phyloP scores from a whole-genome alignment of 495 filamentous ascomycete species.

The Penicillium subrubescens region DNA sequence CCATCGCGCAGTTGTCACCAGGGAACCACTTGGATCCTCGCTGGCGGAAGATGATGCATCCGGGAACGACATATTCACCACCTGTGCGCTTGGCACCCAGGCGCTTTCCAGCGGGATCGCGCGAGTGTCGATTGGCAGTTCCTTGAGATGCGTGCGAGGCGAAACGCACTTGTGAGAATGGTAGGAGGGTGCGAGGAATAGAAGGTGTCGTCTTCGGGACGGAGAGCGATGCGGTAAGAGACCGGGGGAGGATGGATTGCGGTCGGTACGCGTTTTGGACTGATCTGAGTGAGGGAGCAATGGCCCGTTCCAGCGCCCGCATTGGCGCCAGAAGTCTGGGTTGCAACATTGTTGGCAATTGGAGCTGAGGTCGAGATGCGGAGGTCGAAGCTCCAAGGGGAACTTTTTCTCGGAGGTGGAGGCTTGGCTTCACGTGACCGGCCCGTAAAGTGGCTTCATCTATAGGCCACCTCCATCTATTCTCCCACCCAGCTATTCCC shows the following conservation, averaged over 20 bases:
- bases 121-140: slow-evolving; percentile 76
- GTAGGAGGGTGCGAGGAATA: slow-evolving; percentile 33
- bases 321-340: slow-evolving; percentile 44
- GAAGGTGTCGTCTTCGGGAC: slow-evolving; percentile 30
- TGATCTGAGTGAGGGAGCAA: slow-evolving; percentile 34
- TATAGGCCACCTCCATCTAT: slow-evolving; percentile 13
- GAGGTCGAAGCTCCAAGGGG: slow-evolving; percentile 28
- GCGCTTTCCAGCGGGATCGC: slow-evolving; percentile 89
- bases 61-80: slow-evolving; percentile 87
- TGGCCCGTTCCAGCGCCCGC: slow-evolving; percentile 42
- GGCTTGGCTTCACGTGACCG: slow-evolving; percentile 38
- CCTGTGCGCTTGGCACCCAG: slow-evolving; percentile 91
- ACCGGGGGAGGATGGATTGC: slow-evolving; percentile 41
- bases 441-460: slow-evolving; percentile 33
- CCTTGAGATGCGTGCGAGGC: slow-evolving; percentile 87
- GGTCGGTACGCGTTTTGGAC: slow-evolving; percentile 24
- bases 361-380: slow-evolving; percentile 18
- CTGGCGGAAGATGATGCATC: slow-evolving; percentile 98
- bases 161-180: slow-evolving; percentile 58
- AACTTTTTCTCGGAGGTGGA: slow-evolving; percentile 40
- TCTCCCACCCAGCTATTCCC: background rate
- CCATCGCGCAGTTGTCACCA: slow-evolving; percentile 90
- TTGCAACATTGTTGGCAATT: slow-evolving; percentile 41
- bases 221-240: slow-evolving; percentile 37
- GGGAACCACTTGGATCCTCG: slow-evolving; percentile 92